Evolutionary conservation across 768 basidiomycete species (phyloP).

Genomic region (Mrakia frigida): DNA sequence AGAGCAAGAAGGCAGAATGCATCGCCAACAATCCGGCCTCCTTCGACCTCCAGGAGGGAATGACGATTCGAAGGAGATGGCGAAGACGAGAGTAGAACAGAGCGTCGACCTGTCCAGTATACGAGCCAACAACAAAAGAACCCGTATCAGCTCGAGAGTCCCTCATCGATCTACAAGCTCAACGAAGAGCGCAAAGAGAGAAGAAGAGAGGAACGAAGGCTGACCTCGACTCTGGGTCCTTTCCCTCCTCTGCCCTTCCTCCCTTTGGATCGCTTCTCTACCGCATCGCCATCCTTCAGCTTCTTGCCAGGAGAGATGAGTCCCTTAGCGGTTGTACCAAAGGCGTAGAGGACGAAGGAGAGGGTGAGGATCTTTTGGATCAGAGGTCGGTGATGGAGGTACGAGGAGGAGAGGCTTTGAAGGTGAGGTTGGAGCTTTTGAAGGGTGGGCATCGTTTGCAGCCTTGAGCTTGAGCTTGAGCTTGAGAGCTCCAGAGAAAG

Average conservation of each 20-base stretch:
- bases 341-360: constrained; percentile 65
- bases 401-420: background rate
- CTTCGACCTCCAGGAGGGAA: constrained; percentile 75
- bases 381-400: constrained; percentile 55
- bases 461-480: no score
- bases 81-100: constrained; percentile 78
- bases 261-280: background rate
- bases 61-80: constrained; percentile 74
- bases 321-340: constrained; percentile 59
- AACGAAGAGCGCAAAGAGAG: no score
- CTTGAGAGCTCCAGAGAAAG: background rate
- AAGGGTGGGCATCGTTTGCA: background rate
- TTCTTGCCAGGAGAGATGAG: constrained; percentile 49
- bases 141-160: background rate
- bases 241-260: constrained; percentile 23
- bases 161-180: no score
- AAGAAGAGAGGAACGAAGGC: background rate
- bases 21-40: constrained; percentile 80
- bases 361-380: constrained; percentile 67
- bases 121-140: no score
- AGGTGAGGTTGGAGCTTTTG: background rate
- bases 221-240: constrained; percentile 33
- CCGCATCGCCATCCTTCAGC: constrained; percentile 16
- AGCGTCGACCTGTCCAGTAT: constrained; percentile 65
- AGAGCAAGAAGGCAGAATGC: constrained; percentile 83